Percentiles rank a stretch among this genome's conserved stretches.
These are phyloP conservation scores for Cornus kousa DNA, from an alignment of 148 eudicot genomes.

Conservation along the genomic window DNA sequence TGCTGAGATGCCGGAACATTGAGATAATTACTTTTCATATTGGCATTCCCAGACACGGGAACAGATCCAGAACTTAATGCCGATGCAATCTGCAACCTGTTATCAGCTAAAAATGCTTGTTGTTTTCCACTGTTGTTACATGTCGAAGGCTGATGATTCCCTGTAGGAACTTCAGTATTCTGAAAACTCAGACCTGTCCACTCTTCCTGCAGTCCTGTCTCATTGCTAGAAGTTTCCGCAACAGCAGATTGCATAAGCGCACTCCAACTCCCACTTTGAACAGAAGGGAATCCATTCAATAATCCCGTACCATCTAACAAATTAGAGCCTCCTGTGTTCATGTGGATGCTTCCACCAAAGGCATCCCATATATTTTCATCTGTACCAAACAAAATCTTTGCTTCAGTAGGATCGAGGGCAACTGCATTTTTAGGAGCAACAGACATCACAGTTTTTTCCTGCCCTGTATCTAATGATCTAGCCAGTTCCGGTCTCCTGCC, in stretches of 20 bases:
- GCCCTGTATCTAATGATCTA: slow-evolving; percentile 32
- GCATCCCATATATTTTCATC: slow-evolving; percentile 93
- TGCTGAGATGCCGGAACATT: slow-evolving; percentile 35
- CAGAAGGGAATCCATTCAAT: slow-evolving; percentile 42
- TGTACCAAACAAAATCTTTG: slow-evolving; percentile 73
- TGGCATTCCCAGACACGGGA: slow-evolving; percentile 31
- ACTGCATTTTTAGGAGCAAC: slow-evolving; percentile 48
- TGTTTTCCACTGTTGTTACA: slow-evolving; percentile 36
- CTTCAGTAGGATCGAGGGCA: slow-evolving; percentile 85
- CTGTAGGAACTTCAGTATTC: slow-evolving; percentile 36
- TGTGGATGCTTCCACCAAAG: slow-evolving; percentile 54
- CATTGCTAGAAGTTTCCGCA: slow-evolving; percentile 68
- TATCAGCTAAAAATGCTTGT: slow-evolving; percentile 34
- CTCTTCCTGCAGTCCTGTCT: slow-evolving; percentile 56
- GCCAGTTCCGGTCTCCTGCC: slow-evolving; percentile 37
- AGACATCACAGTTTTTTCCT: slow-evolving; percentile 36
- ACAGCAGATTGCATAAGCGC: slow-evolving; percentile 99
- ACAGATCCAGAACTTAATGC: slow-evolving; percentile 28
- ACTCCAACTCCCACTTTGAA: slow-evolving; percentile 95
- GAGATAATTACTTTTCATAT: slow-evolving; percentile 21
- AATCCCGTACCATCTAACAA: slow-evolving; percentile 37
- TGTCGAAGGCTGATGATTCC: slow-evolving; percentile 32
- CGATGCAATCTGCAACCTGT: slow-evolving; percentile 30
- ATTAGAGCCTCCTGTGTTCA: slow-evolving; percentile 18
- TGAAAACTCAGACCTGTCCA: slow-evolving; percentile 56